These are phyloP conservation scores for Tetrahymena thermophila DNA, from an alignment of 73 alveolate species.

Conservation along the genomic window DNA sequence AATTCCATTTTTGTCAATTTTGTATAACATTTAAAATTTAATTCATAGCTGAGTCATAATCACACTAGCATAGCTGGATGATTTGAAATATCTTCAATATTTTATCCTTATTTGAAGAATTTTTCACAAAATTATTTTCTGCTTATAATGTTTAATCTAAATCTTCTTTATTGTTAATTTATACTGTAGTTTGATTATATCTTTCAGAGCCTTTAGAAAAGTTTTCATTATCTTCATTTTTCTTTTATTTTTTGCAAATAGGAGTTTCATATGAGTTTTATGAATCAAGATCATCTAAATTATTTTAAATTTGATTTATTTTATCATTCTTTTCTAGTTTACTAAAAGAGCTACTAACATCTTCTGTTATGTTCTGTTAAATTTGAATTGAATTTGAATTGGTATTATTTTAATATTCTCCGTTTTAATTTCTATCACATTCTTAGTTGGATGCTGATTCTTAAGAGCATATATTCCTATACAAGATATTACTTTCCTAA, in stretches of 20 bases:
- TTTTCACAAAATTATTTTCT: background rate
- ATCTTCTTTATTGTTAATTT: background rate
- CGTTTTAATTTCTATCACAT: background rate
- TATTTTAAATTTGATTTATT: background rate
- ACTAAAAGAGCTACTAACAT: background rate
- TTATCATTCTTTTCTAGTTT: background rate
- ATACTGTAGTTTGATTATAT: background rate
- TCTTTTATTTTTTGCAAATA: background rate
- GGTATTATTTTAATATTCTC: background rate
- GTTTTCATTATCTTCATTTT: background rate
- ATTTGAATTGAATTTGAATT: background rate
- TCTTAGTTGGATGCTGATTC: background rate
- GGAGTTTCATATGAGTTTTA: background rate
- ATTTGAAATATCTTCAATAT: background rate
- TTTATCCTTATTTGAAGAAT: background rate
- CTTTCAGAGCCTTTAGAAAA: background rate
- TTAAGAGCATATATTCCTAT: background rate
- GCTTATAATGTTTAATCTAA: background rate
- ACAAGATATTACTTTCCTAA: background rate
- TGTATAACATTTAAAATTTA: background rate
- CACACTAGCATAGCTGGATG: background rate
- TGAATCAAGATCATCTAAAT: background rate
- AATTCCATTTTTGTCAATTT: background rate
- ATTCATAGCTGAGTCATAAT: background rate
- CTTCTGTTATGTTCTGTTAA: background rate